Conservation (phyloP, 2,329 filamentous ascomycete species). For the Botrytis medusae region DNA sequence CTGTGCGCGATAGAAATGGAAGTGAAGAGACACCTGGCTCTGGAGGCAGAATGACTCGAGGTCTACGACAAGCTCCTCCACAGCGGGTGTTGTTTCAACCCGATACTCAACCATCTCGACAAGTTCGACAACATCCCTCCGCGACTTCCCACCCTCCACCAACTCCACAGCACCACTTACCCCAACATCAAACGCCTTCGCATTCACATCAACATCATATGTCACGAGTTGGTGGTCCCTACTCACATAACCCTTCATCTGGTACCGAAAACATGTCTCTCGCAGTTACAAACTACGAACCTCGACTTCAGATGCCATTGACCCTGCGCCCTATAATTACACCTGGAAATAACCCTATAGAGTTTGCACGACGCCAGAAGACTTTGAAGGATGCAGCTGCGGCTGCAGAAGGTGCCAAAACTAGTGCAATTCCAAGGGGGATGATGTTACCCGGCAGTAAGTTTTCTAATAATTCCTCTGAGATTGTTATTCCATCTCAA, state of each 20-base stretch:
- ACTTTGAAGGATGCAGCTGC: conserved; percentile 43
- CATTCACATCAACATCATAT: conserved; percentile 36
- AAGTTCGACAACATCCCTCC: conserved; percentile 60
- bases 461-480: conserved; percentile 36
- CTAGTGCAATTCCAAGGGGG: conserved; percentile 46
- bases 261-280: conserved; percentile 58
- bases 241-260: conserved; percentile 52
- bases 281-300: conserved; percentile 69
- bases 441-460: conserved; percentile 65
- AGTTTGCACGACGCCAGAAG: conserved; percentile 62
- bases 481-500: not conserved
- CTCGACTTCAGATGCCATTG: conserved; percentile 59
- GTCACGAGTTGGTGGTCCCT: conserved; percentile 41
- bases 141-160: conserved; percentile 42
- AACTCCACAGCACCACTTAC: conserved; percentile 32
- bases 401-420: conserved; percentile 39
- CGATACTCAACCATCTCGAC: conserved; percentile 65
- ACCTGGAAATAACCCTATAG: conserved; percentile 69
- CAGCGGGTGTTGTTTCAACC: conserved; percentile 84
- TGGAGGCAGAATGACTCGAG: conserved; percentile 59
- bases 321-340: conserved; percentile 73
- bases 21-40: conserved; percentile 53
- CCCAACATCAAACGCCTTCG: conserved; percentile 22
- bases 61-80: conserved; percentile 77
- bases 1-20: conserved; percentile 51